A percentile compares a stretch with the other conserved stretches of the same genome.
Evolutionary conservation across 2,329 filamentous ascomycete genomes (phyloP).

Genomic region (Trichothecium sympodiale): DNA sequence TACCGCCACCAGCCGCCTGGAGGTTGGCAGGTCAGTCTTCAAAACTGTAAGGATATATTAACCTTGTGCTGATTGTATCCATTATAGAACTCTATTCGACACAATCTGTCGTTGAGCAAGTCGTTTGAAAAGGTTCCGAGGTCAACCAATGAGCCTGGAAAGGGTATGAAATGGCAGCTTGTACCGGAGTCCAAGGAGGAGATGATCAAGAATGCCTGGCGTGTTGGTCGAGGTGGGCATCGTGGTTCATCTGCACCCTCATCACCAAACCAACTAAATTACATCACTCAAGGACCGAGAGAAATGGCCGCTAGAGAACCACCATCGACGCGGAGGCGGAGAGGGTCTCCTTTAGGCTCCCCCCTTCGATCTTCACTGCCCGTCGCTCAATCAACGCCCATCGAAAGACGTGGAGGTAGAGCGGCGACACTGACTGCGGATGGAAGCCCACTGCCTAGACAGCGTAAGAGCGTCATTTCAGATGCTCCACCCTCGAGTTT

Average conservation of each 20-base stretch:
- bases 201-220: conserved; percentile 64
- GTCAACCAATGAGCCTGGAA: conserved; percentile 88
- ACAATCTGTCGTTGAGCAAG: conserved; percentile 92
- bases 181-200: conserved; percentile 74
- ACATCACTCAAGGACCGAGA: conserved; percentile 46
- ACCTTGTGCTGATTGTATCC: not conserved
- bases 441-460: conserved; percentile 50
- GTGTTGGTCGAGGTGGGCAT: conserved; percentile 51
- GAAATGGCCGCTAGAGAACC: conserved; percentile 43
- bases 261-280: conserved; percentile 51
- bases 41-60: not conserved
- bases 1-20: conserved; percentile 67
- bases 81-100: conserved; percentile 85
- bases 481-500: conserved; percentile 34
- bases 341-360: conserved; percentile 43
- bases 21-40: conserved; percentile 72
- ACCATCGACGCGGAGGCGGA: conserved; percentile 43
- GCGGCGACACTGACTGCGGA: conserved; percentile 36
- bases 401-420: conserved; percentile 31
- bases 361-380: conserved; percentile 37
- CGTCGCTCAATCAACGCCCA: conserved; percentile 44
- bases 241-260: conserved; percentile 60
- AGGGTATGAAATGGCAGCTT: conserved; percentile 99
- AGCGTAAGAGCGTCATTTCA: conserved; percentile 33
- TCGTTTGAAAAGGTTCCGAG: conserved; percentile 88